Conservation (phyloP, 257 asterid genomes). For the Plectranthus barbatus region DNA sequence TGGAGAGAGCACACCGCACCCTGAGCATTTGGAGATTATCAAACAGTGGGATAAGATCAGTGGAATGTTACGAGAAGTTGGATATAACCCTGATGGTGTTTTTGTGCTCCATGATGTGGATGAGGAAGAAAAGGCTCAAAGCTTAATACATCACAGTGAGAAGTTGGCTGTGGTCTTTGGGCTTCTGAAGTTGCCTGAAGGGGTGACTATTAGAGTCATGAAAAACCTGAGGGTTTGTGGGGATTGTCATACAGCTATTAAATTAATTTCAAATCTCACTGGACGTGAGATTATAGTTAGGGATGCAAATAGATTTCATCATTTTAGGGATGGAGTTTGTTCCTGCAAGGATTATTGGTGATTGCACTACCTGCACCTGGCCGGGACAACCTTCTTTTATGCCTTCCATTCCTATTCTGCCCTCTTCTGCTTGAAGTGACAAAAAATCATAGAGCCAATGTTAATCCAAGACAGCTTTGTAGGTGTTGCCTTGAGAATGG, state of each 20-base stretch:
- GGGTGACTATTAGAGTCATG: conserved; percentile 51
- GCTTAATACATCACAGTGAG: conserved; percentile 53
- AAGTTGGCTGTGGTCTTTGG: conserved; percentile 71
- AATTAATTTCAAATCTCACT: conserved; percentile 38
- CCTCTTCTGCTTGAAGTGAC: too few species aligned
- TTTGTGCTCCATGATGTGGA: conserved; percentile 58
- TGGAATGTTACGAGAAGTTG: conserved; percentile 45
- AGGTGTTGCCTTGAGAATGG: too few species aligned
- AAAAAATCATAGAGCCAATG: too few species aligned
- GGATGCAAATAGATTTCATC: conserved; percentile 70
- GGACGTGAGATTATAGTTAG: conserved; percentile 48
- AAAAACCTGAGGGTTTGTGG: conserved; percentile 68
- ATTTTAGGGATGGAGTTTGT: conserved; percentile 50
- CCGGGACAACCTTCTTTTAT: not conserved
- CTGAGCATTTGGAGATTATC: conserved; percentile 33
- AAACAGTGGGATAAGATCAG: conserved; percentile 47
- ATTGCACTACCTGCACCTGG: conserved; percentile 12
- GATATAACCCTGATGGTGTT: conserved; percentile 50
- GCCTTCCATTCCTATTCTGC: too few species aligned
- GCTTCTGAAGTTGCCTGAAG: conserved; percentile 51
- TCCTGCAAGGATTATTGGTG: conserved; percentile 72
- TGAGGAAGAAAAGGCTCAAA: conserved; percentile 54
- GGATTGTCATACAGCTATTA: conserved; percentile 61
- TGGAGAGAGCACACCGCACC: conserved; percentile 43
- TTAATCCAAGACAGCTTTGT: too few species aligned